Conservation (phyloP, 2,329 filamentous ascomycete genomes). For the Colletotrichum paranaense region DNA sequence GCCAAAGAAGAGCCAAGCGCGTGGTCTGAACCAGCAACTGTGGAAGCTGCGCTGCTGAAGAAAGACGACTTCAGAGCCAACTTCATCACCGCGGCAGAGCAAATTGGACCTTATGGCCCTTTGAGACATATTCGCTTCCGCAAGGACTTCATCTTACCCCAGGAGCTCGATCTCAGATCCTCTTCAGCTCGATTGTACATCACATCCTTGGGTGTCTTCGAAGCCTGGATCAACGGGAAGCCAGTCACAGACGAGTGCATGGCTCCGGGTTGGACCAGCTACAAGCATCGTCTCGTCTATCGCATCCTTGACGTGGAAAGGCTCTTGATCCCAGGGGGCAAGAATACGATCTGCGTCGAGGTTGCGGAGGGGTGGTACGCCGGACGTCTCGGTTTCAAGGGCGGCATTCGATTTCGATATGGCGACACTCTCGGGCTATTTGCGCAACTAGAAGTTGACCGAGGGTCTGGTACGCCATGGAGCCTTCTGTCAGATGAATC, state of each 20-base stretch:
- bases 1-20: neutral
- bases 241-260: constrained; percentile 15
- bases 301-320: neutral
- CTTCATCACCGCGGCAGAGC: neutral
- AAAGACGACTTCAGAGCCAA: neutral
- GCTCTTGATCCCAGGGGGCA: neutral
- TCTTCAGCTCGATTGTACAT: constrained; percentile 47
- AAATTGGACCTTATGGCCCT: neutral
- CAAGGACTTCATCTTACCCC: neutral
- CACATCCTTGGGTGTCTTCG: constrained; percentile 50
- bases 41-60: neutral
- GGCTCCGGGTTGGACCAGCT: neutral
- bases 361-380: neutral
- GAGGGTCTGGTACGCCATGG: neutral
- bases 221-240: constrained; percentile 51
- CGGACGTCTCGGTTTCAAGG: neutral
- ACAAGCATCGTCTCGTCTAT: neutral
- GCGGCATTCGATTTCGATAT: neutral
- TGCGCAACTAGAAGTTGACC: neutral
- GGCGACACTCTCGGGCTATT: neutral
- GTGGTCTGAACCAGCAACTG: neutral
- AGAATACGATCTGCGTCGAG: neutral
- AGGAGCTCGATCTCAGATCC: neutral
- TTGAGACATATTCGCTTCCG: neutral
- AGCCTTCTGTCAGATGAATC: neutral